Evolutionary conservation across 2,329 filamentous ascomycete species (phyloP).

Genomic region (Annulohypoxylon truncatum): DNA sequence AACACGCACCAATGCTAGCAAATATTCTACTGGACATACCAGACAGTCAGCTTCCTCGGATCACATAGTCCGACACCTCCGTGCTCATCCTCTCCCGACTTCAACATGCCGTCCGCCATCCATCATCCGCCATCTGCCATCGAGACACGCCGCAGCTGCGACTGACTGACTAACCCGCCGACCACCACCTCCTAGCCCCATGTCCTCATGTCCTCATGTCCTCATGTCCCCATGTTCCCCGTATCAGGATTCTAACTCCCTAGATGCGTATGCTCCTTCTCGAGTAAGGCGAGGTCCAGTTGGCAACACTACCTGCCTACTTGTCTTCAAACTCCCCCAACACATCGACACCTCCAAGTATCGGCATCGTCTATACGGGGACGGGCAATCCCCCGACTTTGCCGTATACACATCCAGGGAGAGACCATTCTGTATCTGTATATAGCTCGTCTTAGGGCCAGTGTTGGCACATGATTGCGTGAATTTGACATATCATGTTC

Average conservation of each 20-base stretch:
- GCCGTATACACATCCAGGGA: slow-evolving; percentile 15
- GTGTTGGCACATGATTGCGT: slow-evolving; percentile 2
- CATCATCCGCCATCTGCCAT: no score
- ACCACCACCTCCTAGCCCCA: slow-evolving; percentile 9
- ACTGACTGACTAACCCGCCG: slow-evolving; percentile 15
- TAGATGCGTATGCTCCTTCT: slow-evolving; percentile 8
- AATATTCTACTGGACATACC: slow-evolving; percentile 5
- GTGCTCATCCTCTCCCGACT: slow-evolving; percentile 30
- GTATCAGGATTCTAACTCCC: slow-evolving; percentile 3
- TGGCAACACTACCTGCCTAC: not conserved
- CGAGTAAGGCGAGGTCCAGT: not conserved
- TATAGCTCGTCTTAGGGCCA: not conserved
- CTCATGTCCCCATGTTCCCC: slow-evolving; percentile 7
- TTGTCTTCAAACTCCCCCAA: not conserved
- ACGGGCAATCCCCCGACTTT: slow-evolving; percentile 15
- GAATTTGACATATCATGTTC: not conserved
- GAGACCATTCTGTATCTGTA: not conserved
- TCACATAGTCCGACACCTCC: slow-evolving; percentile 43
- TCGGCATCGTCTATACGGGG: slow-evolving; percentile 4
- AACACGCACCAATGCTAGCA: slow-evolving; percentile 10
- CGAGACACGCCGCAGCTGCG: slow-evolving; percentile 12
- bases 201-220: not conserved
- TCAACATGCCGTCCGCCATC: no score
- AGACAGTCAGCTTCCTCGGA: slow-evolving; percentile 38
- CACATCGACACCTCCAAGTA: not conserved